Evolutionary conservation across 2,329 filamentous ascomycete species (phyloP).

Genomic region (Botryotinia globosa): DNA sequence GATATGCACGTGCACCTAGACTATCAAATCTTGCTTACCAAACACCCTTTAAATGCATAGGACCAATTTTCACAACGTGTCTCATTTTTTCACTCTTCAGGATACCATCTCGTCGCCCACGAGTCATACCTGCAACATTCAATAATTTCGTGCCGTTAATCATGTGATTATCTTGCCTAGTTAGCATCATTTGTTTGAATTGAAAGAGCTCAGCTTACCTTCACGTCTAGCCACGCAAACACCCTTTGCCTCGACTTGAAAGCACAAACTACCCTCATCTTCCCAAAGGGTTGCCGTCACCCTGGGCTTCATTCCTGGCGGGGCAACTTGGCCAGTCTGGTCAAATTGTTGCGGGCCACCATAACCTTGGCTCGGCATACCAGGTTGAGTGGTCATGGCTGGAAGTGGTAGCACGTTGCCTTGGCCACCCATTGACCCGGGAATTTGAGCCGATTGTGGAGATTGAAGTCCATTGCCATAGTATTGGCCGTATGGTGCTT

Average conservation of each 20-base stretch:
- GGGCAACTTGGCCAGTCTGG: conserved; percentile 86
- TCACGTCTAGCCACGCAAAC: conserved; percentile 94
- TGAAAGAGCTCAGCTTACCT: conserved; percentile 58
- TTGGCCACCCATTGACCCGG: conserved; percentile 64
- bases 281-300: conserved; percentile 98
- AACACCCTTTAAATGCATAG: conserved; percentile 97
- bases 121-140: conserved; percentile 97
- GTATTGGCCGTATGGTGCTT: conserved; percentile 61
- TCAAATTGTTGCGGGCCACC: conserved; percentile 60
- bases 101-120: conserved; percentile 91
- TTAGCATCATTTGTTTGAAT: conserved; percentile 15
- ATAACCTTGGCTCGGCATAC: conserved; percentile 48
- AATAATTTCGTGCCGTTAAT: conserved; percentile 97
- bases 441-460: conserved; percentile 66
- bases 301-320: conserved; percentile 90
- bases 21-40: conserved; percentile 62
- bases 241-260: conserved; percentile 93
- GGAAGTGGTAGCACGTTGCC: conserved; percentile 71
- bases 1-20: not conserved
- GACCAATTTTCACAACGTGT: conserved; percentile 97
- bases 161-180: conserved; percentile 83
- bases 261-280: conserved; percentile 95
- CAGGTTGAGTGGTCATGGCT: conserved; percentile 45
- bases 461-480: conserved; percentile 78
- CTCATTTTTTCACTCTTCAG: conserved; percentile 96